Base-by-base conservation (phyloP, 2,329 filamentous ascomycete genomes). In the Chrysoporthe austroafricana region DNA sequence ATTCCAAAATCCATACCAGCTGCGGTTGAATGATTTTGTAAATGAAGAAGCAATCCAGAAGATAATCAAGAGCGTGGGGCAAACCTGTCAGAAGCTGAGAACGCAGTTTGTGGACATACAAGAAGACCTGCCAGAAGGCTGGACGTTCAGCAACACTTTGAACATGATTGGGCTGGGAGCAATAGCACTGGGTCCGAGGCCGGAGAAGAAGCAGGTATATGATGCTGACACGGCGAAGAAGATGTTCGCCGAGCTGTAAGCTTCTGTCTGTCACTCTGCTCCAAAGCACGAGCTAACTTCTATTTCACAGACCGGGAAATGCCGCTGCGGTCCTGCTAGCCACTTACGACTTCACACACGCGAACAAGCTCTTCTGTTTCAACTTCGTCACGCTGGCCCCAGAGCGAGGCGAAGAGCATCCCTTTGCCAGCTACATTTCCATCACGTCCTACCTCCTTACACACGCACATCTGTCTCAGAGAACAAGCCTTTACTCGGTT, bases 311-410 rank as follows among this genome's bases (percentile, higher is more conserved):
- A 72, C 96, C 96, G 1, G 89, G 90, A 2, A 86, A 90, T 68
- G 90, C 94, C 77, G 91, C 93, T 18, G 90, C 94, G 4, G 84
- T 96, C 2, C 81, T 98, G 4, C 84, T 99, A 44, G 90, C 93
- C 0, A 90, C 93, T 0, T 99, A 98, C 77, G 96, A 98, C 77
- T 98, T 98, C 76, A 89, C 90, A 3, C 91, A 97, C 75, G 91
- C 94, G 44, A 99, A 98, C 82, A 98, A 97, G 79, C 84, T 97
- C 9, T 98, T 99, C 79, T 95, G 93, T 77, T 91, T 92, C 77
- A 94, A 91, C 73, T 80, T 99, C 56, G 88, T 97, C 63, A 90
- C 88, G 2, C 76, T 88, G 34, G 75, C 86, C 6, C 79, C 88
- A 0, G 88, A 89, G 61, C 90, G 90, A 72, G 87, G 84, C 54